These are phyloP conservation scores for Verticillium albo-atrum DNA, from an alignment of 2,329 filamentous ascomycete genomes.

Conservation along the genomic window DNA sequence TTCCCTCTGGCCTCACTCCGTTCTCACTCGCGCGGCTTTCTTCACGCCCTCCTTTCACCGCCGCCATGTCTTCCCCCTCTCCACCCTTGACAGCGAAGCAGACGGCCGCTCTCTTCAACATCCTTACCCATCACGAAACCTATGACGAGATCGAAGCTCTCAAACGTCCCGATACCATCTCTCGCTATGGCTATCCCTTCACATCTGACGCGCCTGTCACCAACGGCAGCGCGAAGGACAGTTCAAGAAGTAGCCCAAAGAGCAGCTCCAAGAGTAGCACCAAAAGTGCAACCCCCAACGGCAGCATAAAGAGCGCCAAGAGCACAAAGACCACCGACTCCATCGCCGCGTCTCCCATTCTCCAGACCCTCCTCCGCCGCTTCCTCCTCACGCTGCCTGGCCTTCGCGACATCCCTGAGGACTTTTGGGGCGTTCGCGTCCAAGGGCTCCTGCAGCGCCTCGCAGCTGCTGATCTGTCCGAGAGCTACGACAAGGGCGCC, in stretches of 20 bases:
- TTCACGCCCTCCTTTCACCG: neutral
- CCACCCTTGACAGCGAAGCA: constrained; percentile 32
- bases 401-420: constrained; percentile 54
- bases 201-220: constrained; percentile 11
- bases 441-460: constrained; percentile 57
- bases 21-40: neutral
- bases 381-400: constrained; percentile 65
- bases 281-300: constrained; percentile 2
- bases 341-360: constrained; percentile 54
- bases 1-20: neutral
- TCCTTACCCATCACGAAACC: constrained; percentile 55
- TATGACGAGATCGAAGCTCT: constrained; percentile 69
- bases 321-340: constrained; percentile 15
- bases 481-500: constrained; percentile 77
- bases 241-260: neutral
- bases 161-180: constrained; percentile 59
- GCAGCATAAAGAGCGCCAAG: constrained; percentile 8
- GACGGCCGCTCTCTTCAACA: constrained; percentile 51
- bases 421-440: constrained; percentile 63
- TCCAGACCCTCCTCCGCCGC: constrained; percentile 63
- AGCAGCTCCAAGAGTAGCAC: constrained; percentile 8
- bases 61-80: neutral
- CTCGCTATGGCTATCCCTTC: constrained; percentile 68
- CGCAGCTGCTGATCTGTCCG: constrained; percentile 65
- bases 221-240: neutral